phyloP scores from a whole-genome alignment of 75 land plant species.

The Cryptomeria japonica region DNA sequence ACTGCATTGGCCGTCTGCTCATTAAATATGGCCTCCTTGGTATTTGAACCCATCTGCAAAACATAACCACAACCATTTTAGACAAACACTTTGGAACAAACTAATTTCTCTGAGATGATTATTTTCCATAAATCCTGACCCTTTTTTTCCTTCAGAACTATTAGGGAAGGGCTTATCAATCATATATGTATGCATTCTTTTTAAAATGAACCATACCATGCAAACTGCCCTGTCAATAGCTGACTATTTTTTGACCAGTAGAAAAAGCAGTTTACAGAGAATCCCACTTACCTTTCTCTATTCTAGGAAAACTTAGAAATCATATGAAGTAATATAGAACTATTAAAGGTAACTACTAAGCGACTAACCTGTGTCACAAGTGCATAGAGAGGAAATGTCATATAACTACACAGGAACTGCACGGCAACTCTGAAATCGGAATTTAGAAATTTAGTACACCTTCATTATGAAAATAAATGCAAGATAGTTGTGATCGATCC shows the following conservation, averaged over 20 bases:
- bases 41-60: constrained; percentile 74
- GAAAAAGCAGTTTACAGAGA: no score
- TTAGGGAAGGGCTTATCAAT: no score
- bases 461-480: neutral
- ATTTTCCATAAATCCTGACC: neutral
- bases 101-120: neutral
- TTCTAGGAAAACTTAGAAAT: no score
- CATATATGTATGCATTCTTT: no score
- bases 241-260: no score
- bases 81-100: neutral
- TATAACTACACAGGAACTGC: constrained; percentile 64
- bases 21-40: constrained; percentile 67
- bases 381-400: constrained; percentile 86
- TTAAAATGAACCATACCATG: no score
- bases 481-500: neutral
- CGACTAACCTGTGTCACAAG: constrained; percentile 77
- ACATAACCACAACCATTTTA: neutral
- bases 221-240: no score
- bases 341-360: neutral
- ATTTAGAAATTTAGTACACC: neutral
- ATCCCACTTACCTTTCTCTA: no score
- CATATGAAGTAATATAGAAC: no score
- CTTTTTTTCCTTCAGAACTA: neutral
- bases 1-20: constrained; percentile 64
- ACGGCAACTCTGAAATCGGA: constrained; percentile 44